Percentiles rank a stretch among this genome's conserved stretches.
Evolutionary conservation across 306 rosid species (phyloP).

Genomic region (Vachellia pachyceras): DNA sequence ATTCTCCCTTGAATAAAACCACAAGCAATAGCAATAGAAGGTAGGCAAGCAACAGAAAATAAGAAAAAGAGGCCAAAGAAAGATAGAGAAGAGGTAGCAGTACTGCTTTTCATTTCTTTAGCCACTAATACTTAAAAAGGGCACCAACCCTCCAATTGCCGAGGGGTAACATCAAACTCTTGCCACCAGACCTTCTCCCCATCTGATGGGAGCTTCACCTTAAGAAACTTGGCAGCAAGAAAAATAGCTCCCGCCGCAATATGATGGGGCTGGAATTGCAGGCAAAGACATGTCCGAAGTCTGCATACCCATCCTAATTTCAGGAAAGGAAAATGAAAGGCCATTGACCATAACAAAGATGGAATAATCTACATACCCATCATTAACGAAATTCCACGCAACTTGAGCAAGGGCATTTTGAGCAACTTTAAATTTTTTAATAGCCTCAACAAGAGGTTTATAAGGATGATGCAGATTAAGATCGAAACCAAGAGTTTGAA

Average conservation of each 20-base stretch:
- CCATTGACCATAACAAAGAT: conserved; percentile 57
- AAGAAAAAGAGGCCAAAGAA: conserved; percentile 17
- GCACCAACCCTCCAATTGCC: conserved; percentile 99
- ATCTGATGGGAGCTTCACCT: conserved; percentile 96
- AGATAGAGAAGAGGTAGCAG: conserved; percentile 43
- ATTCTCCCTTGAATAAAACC: conserved; percentile 20
- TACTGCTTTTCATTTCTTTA: conserved; percentile 47
- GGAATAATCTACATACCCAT: conserved; percentile 76
- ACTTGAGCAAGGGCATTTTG: conserved; percentile 99
- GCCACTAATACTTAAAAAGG: conserved; percentile 54
- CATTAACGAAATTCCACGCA: conserved; percentile 99
- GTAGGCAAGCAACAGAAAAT: conserved; percentile 21
- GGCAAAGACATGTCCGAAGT: conserved; percentile 97
- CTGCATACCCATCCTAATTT: conserved; percentile 79
- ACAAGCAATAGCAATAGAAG: background rate
- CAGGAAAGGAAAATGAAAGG: conserved; percentile 56
- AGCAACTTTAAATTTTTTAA: conserved; percentile 97
- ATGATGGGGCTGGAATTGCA: conserved; percentile 98
- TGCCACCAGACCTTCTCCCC: conserved; percentile 99
- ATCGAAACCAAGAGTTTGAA: conserved; percentile 94
- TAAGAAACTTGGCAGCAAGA: conserved; percentile 98
- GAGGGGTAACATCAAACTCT: conserved; percentile 99
- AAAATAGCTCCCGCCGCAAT: conserved; percentile 99
- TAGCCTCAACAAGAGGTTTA: conserved; percentile 99
- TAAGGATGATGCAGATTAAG: conserved; percentile 93